Conservation (phyloP, 2,329 filamentous ascomycete genomes). For the Domatiomyces globalis region DNA sequence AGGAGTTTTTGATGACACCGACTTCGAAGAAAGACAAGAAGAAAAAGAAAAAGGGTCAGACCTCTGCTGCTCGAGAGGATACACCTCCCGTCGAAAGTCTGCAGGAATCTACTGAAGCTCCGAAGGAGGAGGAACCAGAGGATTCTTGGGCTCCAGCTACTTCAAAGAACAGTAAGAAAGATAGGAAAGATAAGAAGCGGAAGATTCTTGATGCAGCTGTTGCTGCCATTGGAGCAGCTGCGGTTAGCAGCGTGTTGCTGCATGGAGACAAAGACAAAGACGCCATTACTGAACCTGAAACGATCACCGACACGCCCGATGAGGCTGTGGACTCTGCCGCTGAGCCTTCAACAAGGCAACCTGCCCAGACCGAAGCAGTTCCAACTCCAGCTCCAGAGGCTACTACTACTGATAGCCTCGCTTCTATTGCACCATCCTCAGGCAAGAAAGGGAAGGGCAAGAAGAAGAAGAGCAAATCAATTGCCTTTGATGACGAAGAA, state of each 20-base stretch:
- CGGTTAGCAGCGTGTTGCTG: background rate
- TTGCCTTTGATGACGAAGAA: conserved; percentile 1
- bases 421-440: background rate
- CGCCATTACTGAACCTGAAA: background rate
- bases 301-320: background rate
- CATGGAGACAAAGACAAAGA: background rate
- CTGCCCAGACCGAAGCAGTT: background rate
- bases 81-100: background rate
- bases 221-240: background rate
- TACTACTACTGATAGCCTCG: background rate
- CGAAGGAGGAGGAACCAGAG: background rate
- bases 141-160: background rate
- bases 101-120: background rate
- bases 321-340: background rate
- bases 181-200: conserved; percentile 1
- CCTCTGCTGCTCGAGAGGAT: background rate
- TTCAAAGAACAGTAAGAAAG: conserved; percentile 1
- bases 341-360: background rate
- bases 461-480: conserved; percentile 4
- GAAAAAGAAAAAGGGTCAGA: conserved; percentile 7
- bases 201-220: conserved; percentile 6
- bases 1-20: conserved; percentile 2
- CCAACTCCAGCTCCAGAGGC: too few species aligned
- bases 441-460: conserved; percentile 8
- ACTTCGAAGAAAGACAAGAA: conserved; percentile 13